Evolutionary conservation across 768 basidiomycete genomes (phyloP).

Genomic region (Calvatia gigantea): DNA sequence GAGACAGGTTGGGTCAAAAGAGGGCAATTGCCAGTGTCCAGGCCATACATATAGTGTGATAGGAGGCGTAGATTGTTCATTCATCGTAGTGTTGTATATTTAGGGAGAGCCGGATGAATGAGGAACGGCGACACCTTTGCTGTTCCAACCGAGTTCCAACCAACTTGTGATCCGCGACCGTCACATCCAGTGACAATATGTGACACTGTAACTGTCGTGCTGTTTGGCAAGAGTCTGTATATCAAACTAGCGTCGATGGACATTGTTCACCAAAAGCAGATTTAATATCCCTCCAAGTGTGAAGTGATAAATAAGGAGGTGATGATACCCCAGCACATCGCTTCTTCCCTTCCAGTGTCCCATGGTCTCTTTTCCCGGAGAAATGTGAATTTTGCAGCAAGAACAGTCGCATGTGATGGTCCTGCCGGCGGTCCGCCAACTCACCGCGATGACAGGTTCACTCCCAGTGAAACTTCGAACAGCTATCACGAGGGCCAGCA

Average conservation of each 20-base stretch:
- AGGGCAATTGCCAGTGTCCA: constrained; percentile 57
- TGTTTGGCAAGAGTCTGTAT: neutral
- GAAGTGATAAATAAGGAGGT: neutral
- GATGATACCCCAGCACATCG: neutral
- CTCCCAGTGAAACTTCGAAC: neutral
- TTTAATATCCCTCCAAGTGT: neutral
- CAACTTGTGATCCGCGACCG: no score
- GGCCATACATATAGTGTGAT: constrained; percentile 68
- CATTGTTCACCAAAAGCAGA: constrained; percentile 11
- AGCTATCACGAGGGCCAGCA: constrained; percentile 1
- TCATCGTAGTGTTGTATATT: neutral
- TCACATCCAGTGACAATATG: no score
- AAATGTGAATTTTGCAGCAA: neutral
- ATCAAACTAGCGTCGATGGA: neutral
- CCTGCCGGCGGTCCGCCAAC: neutral
- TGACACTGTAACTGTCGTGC: neutral
- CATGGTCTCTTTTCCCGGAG: neutral
- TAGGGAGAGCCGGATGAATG: neutral
- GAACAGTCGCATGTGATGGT: neutral
- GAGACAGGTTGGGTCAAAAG: constrained; percentile 64
- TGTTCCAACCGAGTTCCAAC: no score
- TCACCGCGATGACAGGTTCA: neutral
- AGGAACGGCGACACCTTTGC: neutral
- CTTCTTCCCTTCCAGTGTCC: neutral
- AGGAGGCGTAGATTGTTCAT: neutral